phyloP scores from a whole-genome alignment of 2,329 filamentous ascomycete species.

The Daldinia eschscholtzii region DNA sequence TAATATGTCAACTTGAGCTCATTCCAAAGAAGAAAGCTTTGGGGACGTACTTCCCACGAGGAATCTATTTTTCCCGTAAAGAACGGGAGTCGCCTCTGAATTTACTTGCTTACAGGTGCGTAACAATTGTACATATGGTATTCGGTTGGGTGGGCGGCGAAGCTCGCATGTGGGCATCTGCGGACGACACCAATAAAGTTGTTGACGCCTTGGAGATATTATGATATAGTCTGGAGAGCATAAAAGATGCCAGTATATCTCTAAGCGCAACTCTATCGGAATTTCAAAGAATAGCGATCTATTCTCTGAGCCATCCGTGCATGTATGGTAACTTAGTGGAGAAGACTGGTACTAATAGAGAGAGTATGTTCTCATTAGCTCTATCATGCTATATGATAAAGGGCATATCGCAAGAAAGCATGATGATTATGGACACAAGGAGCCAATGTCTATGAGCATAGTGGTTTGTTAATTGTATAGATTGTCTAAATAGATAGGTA shows the following conservation, averaged over 20 bases:
- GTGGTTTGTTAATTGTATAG: too few species aligned
- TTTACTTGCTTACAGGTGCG: constrained; percentile 51
- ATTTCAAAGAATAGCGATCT: constrained; percentile 15
- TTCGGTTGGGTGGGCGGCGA: constrained; percentile 1
- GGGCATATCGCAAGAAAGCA: neutral
- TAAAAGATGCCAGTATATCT: constrained; percentile 22
- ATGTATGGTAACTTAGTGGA: neutral
- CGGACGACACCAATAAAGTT: constrained; percentile 19
- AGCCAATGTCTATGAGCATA: neutral
- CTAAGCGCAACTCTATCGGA: constrained; percentile 19
- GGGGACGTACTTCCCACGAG: constrained; percentile 43
- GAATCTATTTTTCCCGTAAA: constrained; percentile 52
- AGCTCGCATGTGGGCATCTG: constrained; percentile 1
- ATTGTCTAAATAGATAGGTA: neutral
- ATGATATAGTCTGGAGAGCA: constrained; percentile 18
- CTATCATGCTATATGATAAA: neutral
- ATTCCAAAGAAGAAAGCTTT: neutral
- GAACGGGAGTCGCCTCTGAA: constrained; percentile 49
- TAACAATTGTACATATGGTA: constrained; percentile 48
- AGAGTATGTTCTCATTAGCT: neutral
- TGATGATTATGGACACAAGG: neutral
- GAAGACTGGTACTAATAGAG: constrained; percentile 2
- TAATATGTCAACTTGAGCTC: neutral
- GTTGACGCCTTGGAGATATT: constrained; percentile 17
- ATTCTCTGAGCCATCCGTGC: neutral